Evolutionary conservation across 345 rosid species (phyloP).

Genomic region (Moricandia arvensis): DNA sequence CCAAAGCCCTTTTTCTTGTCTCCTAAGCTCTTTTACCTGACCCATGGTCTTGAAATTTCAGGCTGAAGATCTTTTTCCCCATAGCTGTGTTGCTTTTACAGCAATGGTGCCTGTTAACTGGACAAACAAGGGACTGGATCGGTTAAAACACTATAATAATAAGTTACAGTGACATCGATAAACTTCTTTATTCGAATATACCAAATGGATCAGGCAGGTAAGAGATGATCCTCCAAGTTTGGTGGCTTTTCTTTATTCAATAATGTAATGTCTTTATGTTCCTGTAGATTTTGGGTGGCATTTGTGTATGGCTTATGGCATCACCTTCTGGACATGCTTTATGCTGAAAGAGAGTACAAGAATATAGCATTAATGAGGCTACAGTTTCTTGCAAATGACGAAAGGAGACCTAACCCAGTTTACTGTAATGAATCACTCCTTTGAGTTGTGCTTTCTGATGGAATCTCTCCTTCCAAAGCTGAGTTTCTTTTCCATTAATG

Average conservation of each 20-base stretch:
- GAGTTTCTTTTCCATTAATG: not conserved
- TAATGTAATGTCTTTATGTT: not conserved
- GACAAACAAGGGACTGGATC: constrained; percentile 64
- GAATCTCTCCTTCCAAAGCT: not conserved
- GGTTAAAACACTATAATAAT: constrained; percentile 28
- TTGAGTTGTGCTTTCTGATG: not conserved
- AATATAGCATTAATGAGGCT: constrained; percentile 73
- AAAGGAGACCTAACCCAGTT: constrained; percentile 75
- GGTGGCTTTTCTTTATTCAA: not conserved
- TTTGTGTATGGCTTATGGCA: constrained; percentile 79
- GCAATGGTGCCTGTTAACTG: constrained; percentile 82
- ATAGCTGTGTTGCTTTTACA: constrained; percentile 66
- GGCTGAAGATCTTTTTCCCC: constrained; percentile 83
- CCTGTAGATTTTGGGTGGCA: constrained; percentile 87
- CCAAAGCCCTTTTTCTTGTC: not conserved
- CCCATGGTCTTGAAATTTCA: constrained; percentile 32
- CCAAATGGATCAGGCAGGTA: constrained; percentile 75
- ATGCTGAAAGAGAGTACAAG: constrained; percentile 74
- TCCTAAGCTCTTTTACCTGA: not conserved
- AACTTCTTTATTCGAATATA: constrained; percentile 80
- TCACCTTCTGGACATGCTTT: constrained; percentile 91
- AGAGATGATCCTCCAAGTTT: not conserved
- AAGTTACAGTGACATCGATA: constrained; percentile 67
- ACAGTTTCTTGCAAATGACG: constrained; percentile 84
- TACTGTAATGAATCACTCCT: constrained; percentile 51